Percentiles rank a stretch among this genome's conserved stretches.
These are phyloP conservation scores for Cordia subcordata DNA, from an alignment of 257 asterid species.

Conservation along the genomic window DNA sequence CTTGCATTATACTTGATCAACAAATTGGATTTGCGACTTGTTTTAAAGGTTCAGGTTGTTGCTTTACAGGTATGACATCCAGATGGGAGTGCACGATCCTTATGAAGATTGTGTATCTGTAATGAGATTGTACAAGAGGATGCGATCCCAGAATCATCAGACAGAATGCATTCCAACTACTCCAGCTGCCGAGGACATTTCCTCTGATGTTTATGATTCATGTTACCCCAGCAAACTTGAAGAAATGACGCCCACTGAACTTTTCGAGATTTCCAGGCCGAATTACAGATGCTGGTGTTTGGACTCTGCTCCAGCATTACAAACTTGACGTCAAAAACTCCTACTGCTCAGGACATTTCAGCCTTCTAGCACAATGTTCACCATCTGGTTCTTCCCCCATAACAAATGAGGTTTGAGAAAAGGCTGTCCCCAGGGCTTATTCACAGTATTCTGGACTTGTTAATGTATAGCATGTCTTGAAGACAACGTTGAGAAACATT, in stretches of 20 bases:
- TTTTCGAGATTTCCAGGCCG: conserved; percentile 39
- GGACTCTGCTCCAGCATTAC: conserved; percentile 19
- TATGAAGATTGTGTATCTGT: conserved; percentile 45
- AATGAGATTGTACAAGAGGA: conserved; percentile 46
- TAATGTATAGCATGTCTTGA: too few relatives aligned
- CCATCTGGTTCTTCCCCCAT: too few relatives aligned
- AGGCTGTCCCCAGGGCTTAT: too few relatives aligned
- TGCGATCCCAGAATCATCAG: conserved; percentile 41
- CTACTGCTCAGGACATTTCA: neutral
- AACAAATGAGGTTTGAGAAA: too few relatives aligned
- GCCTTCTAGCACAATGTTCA: too few relatives aligned
- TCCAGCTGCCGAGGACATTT: conserved; percentile 11
- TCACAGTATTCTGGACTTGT: too few relatives aligned
- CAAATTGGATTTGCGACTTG: neutral
- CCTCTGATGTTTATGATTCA: conserved; percentile 15
- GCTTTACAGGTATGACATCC: conserved; percentile 39
- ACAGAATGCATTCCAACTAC: conserved; percentile 7
- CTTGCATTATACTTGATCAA: too few relatives aligned
- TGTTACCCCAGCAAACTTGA: conserved; percentile 22
- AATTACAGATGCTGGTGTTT: conserved; percentile 56
- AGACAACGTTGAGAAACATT: too few relatives aligned
- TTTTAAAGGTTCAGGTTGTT: neutral
- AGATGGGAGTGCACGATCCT: conserved; percentile 44
- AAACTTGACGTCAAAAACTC: neutral
- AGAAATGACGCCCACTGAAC: conserved; percentile 38